Evolutionary conservation across 805 yeast genomes (phyloP).

Genomic region (Cephaloascus albidus): DNA sequence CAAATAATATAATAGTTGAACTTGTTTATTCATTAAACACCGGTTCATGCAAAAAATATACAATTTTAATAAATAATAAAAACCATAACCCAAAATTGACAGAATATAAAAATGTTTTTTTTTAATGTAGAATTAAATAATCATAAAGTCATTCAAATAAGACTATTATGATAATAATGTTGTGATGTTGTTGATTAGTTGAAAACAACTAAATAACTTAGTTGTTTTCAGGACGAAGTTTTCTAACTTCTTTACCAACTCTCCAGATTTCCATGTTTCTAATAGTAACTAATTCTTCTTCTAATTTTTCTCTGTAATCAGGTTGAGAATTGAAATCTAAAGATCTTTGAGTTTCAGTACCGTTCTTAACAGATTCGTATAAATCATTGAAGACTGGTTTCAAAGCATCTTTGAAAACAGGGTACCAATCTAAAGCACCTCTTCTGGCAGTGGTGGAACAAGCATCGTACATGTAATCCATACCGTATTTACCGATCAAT

Average conservation of each 20-base stretch:
- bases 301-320: constrained; percentile 95
- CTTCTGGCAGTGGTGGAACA: constrained; percentile 99
- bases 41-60: constrained; percentile 16
- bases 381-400: constrained; percentile 97
- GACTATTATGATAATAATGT: constrained; percentile 18
- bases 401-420: constrained; percentile 95
- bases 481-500: constrained; percentile 97
- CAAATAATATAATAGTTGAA: constrained; percentile 5
- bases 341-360: constrained; percentile 96
- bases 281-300: constrained; percentile 85
- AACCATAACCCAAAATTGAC: constrained; percentile 11
- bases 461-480: constrained; percentile 99
- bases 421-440: constrained; percentile 99
- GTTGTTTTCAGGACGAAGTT: constrained; percentile 98
- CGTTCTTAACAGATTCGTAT: constrained; percentile 91
- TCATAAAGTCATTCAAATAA: constrained; percentile 25
- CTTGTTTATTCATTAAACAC: constrained; percentile 31
- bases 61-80: constrained; percentile 7
- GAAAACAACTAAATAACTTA: constrained; percentile 26
- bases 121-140: constrained; percentile 10
- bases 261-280: constrained; percentile 99
- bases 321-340: constrained; percentile 97
- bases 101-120: constrained; percentile 7
- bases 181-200: no score
- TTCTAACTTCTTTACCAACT: constrained; percentile 99